phyloP scores from a whole-genome alignment of 2,329 filamentous ascomycete species.

The Colletotrichum sp. region DNA sequence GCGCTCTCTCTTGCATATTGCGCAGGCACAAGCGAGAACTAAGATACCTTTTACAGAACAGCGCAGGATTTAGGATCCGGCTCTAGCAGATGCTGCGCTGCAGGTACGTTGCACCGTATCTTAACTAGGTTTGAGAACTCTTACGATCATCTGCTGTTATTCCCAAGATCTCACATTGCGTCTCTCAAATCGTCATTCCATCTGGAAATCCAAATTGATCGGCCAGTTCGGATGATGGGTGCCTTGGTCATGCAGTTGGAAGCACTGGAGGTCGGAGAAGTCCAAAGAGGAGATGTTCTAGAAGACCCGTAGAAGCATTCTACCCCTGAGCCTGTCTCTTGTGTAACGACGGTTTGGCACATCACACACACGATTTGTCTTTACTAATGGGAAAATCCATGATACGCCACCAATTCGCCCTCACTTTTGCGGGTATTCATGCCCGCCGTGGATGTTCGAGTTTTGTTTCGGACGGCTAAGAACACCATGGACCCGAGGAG shows the following conservation, averaged over 20 bases:
- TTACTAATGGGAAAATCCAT: neutral
- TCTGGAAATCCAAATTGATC: neutral
- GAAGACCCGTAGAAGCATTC: conserved; percentile 4
- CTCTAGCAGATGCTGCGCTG: neutral
- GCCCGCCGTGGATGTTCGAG: conserved; percentile 6
- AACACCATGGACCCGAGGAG: neutral
- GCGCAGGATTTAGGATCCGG: neutral
- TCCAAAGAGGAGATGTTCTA: conserved; percentile 9
- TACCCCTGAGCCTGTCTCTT: conserved; percentile 3
- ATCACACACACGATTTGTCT: neutral
- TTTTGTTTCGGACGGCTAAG: conserved; percentile 11
- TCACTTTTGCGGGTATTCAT: neutral
- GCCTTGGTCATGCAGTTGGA: neutral
- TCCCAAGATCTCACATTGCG: neutral
- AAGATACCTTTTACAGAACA: neutral
- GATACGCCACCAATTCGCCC: neutral
- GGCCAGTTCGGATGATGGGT: neutral
- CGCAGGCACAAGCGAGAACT: conserved; percentile 1
- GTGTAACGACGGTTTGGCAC: conserved; percentile 8
- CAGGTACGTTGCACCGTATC: neutral
- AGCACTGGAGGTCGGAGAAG: neutral
- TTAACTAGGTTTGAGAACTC: neutral
- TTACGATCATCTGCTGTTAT: conserved; percentile 8
- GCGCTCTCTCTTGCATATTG: neutral
- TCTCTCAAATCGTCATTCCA: neutral